These are phyloP conservation scores for Phytophthora vignae DNA, from an alignment of 352 stramenopile genomes.

Conservation along the genomic window DNA sequence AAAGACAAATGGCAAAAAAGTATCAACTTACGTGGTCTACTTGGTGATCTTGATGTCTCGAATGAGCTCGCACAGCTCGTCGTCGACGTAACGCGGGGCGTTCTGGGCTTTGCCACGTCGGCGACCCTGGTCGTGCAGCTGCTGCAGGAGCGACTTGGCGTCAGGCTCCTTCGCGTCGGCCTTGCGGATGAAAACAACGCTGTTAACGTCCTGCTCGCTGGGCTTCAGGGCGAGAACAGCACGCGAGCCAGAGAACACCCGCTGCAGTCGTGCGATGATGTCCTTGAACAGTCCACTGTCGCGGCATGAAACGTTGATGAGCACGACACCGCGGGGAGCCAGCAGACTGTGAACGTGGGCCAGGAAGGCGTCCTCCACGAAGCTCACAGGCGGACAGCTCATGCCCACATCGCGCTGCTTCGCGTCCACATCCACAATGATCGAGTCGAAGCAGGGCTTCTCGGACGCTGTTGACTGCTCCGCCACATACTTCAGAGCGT, in stretches of 20 bases:
- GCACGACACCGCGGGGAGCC: slow-evolving; percentile 47
- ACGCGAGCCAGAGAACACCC: slow-evolving; percentile 39
- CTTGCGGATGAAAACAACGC: slow-evolving; percentile 65
- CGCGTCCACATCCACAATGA: slow-evolving; percentile 84
- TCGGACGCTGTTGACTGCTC: slow-evolving; percentile 29
- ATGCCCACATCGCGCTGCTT: slow-evolving; percentile 75
- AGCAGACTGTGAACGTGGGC: slow-evolving; percentile 45
- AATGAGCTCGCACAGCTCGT: slow-evolving; percentile 63
- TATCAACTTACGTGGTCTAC: slow-evolving; percentile 38
- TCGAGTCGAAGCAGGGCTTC: slow-evolving; percentile 51
- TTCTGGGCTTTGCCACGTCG: slow-evolving; percentile 40
- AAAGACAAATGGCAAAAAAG: slow-evolving; percentile 14
- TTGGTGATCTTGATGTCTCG: slow-evolving; percentile 57
- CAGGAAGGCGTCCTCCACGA: slow-evolving; percentile 63
- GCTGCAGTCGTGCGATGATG: slow-evolving; percentile 52
- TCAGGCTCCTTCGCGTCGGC: slow-evolving; percentile 34
- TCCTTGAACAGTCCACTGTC: slow-evolving; percentile 55
- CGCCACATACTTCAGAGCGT: slow-evolving; percentile 59
- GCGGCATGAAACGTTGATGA: slow-evolving; percentile 75
- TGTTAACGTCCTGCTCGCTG: slow-evolving; percentile 70
- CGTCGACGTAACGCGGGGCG: slow-evolving; percentile 46
- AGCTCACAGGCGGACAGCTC: slow-evolving; percentile 71
- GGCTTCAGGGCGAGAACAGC: slow-evolving; percentile 45
- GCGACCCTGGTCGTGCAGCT: slow-evolving; percentile 45
- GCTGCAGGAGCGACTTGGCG: slow-evolving; percentile 42